Base-by-base conservation (phyloP, 2,329 filamentous ascomycete species). In the Talaromyces amestolkiae region DNA sequence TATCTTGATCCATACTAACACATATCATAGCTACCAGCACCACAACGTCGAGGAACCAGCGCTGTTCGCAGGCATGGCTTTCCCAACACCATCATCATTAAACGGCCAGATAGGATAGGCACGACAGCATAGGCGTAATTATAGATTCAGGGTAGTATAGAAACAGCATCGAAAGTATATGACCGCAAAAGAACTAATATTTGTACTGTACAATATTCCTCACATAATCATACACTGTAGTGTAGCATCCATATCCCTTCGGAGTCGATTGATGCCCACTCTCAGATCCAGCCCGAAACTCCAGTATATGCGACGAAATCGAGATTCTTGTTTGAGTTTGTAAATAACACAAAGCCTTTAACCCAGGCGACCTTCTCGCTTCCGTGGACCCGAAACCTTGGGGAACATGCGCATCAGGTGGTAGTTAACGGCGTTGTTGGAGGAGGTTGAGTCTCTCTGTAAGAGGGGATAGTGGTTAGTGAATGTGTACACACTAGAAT, bases 381-480 rank as follows among this genome's bases (percentile, higher is more conserved):
- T 86, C 85, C 88, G 82, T 70, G 88, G 85, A 73, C 89, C 85
- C 80, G 89, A 86, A 83, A 96, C 83, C 76, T 89, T 87, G 15
- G 88, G 87, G 72, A 90, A 91, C 82, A 91, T 86, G 73, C 95
- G 87, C 70, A 86, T 86, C 51, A 98, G 83, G 77, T 97, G 93
- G 83, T 93, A 93, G 81, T 98, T 98, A 86, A 98, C 93, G 69
- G 86, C 87, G 77, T 88, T 94, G 82, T 89, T 92, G 76, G 87
- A 86, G 69, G 79, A 77, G 64, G 80, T 78, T 69, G 78, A 78
- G 58, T 84, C 78, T 83, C 83, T 86, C 87, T 89, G 75, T 68
- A 64, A 47, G 24, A 63, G 31, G 41, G 22, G 35, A 43, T 47
- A 24, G 8, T 39, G 22, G 15, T 67, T 43, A 65, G 59, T n/a